Percentiles rank a stretch among this genome's conserved stretches.
Conservation (phyloP, 495 filamentous ascomycete genomes). For the Aspergillus carlsbadensis region DNA sequence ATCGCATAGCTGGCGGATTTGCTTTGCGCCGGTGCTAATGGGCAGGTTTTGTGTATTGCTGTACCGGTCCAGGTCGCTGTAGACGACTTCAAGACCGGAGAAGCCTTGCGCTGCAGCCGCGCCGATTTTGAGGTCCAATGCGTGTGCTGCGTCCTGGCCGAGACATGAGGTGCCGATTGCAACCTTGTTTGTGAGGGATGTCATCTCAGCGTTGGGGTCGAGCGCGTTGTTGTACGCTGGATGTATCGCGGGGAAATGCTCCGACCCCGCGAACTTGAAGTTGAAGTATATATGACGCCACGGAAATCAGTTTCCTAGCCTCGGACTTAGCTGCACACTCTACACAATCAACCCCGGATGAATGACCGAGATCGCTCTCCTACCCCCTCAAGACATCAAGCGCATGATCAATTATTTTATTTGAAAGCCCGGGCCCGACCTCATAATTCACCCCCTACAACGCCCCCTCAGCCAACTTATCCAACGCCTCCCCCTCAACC, state of each 20-base stretch:
- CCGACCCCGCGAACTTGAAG: background rate
- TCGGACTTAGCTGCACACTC: background rate
- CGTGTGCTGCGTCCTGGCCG: conserved; percentile 61
- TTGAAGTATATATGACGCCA: background rate
- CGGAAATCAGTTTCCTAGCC: conserved; percentile 7
- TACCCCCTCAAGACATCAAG: background rate
- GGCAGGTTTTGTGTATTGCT: conserved; percentile 36
- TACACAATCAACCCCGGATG: too few species aligned
- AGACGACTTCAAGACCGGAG: conserved; percentile 68
- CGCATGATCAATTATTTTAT: too few species aligned
- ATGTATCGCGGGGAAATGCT: too few species aligned
- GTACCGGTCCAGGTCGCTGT: conserved; percentile 62
- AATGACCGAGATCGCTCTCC: background rate
- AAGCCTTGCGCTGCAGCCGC: conserved; percentile 60
- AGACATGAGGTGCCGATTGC: conserved; percentile 64
- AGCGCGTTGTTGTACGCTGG: background rate
- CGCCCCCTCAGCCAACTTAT: conserved; percentile 48
- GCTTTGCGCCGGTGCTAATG: conserved; percentile 53
- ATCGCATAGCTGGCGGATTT: conserved; percentile 52
- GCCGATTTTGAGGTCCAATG: conserved; percentile 58
- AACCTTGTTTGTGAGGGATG: conserved; percentile 39
- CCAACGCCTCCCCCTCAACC: conserved; percentile 71
- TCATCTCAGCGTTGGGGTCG: background rate
- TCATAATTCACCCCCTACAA: too few species aligned
- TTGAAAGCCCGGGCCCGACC: too few species aligned